phyloP scores from a whole-genome alignment of 2,329 filamentous ascomycete species.

The Bertia moriformis region DNA sequence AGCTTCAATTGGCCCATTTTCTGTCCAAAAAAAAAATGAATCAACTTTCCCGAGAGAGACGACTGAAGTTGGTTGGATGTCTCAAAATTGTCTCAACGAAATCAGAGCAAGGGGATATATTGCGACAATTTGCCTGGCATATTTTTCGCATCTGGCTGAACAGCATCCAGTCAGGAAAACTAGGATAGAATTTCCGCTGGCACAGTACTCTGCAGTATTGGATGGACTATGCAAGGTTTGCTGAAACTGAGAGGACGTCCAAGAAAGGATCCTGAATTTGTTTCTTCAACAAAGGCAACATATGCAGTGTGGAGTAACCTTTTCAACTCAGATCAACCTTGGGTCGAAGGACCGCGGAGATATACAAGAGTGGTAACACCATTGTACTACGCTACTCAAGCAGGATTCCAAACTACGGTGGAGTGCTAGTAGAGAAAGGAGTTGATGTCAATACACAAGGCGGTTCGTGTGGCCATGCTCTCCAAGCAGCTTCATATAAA shows the following conservation, averaged over 20 bases:
- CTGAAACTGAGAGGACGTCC: neutral
- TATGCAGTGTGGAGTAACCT: neutral
- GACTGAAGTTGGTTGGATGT: neutral
- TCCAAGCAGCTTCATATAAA: neutral
- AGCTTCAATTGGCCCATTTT: conserved; percentile 11
- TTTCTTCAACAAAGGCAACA: neutral
- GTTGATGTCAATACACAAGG: neutral
- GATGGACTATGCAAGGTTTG: neutral
- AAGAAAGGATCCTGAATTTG: neutral
- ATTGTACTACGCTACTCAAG: neutral
- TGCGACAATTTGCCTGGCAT: neutral
- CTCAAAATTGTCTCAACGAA: neutral
- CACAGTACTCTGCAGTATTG: neutral
- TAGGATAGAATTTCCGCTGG: neutral
- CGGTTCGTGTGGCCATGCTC: neutral
- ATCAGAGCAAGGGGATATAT: neutral
- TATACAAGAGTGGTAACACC: neutral
- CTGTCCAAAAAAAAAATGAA: conserved; percentile 6
- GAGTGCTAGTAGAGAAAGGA: neutral
- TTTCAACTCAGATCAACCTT: no score
- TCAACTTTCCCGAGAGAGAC: neutral
- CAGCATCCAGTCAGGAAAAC: neutral
- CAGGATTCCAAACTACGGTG: neutral
- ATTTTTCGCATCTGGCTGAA: neutral
- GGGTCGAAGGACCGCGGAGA: neutral